Base-by-base conservation (phyloP, 2,329 filamentous ascomycete species). In the Pyrenochaeta sp. region DNA sequence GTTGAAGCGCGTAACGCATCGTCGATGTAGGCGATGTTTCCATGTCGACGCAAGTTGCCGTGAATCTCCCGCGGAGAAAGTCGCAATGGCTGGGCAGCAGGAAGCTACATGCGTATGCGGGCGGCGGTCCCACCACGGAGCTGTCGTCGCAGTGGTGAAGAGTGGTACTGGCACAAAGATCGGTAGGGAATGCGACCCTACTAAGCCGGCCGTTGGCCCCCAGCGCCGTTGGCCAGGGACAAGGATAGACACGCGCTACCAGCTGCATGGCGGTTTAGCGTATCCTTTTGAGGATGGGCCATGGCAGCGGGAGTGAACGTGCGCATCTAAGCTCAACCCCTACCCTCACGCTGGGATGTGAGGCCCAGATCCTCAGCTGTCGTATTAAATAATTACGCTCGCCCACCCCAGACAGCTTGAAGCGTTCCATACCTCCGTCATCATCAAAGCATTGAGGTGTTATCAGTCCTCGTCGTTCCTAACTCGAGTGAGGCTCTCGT, bases 291-390 rank as follows among this genome's bases (percentile, higher is more conserved):
- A 39, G 52, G 54, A 40, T 61, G 48, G 61, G 56, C 48, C 47
- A 46, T 37, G 13, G 52, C 12, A 13, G 58, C 55, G 51, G 56
- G n/a, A 61, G 58, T 54, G 59, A 61, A 59, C 62, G 62, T 61
- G 62, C 64, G 47, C 53, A 15, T 65, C 51, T 53, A 39, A 54
- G 60, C 60, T 58, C 34, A 37, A 58, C 47, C 45, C 59, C 43
- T 51, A 59, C 45, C 55, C 34, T 44, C 45, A 37, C 15, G 52
- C 50, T 54, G 46, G 54, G 51, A 56, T 67, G 58, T 56, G 58
- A 66, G 63, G 57, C 43, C 59, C 22, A 50, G 54, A 58, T 54
- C 57, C 59, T 59, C 64, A 62, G 65, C 59, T 54, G 52, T 61
- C 50, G 57, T 28, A 43, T 51, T 45, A 52, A 50, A 56, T 42